A percentile compares a stretch with the other conserved stretches of the same genome.
Conservation (phyloP, 345 rosid species). For the thale cress (Arabidopsis thaliana) region DNA sequence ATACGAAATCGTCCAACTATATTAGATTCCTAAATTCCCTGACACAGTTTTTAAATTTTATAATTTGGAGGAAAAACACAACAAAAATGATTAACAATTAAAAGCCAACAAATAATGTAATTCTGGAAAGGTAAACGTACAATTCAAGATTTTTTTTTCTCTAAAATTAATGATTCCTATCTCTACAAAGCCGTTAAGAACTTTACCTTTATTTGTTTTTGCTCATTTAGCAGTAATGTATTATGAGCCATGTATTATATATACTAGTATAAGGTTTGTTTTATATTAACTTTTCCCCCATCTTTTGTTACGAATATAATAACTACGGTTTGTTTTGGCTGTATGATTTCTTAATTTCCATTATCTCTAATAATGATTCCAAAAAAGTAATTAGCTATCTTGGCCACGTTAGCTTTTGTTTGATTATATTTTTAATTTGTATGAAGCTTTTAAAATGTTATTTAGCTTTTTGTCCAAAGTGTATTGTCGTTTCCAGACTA, state of each 20-base stretch:
- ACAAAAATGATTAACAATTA: not conserved
- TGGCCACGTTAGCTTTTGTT: conserved; percentile 44
- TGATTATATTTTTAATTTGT: not conserved
- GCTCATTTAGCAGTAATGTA: not conserved
- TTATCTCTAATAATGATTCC: conserved; percentile 28
- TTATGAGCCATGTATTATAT: no score
- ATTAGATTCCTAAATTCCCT: conserved; percentile 35
- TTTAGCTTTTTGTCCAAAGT: conserved; percentile 41
- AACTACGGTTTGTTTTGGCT: conserved; percentile 1
- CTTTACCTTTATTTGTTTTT: not conserved
- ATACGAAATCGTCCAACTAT: conserved; percentile 12
- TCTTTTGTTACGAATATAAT: conserved; percentile 31
- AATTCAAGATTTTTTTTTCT: not conserved
- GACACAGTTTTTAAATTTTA: not conserved
- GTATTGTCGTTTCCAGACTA: conserved; percentile 38
- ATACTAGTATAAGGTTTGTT: not conserved
- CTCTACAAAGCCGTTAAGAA: conserved; percentile 21
- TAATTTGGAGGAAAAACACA: not conserved
- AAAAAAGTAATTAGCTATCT: conserved; percentile 42
- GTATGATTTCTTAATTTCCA: conserved; percentile 18
- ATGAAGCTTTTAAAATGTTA: conserved; percentile 30
- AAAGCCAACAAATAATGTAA: not conserved
- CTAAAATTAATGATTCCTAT: not conserved
- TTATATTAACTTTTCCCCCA: conserved; percentile 39
- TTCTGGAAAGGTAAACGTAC: conserved; percentile 8